Conservation (phyloP, 768 basidiomycete genomes). For the Mycena haematopus region DNA sequence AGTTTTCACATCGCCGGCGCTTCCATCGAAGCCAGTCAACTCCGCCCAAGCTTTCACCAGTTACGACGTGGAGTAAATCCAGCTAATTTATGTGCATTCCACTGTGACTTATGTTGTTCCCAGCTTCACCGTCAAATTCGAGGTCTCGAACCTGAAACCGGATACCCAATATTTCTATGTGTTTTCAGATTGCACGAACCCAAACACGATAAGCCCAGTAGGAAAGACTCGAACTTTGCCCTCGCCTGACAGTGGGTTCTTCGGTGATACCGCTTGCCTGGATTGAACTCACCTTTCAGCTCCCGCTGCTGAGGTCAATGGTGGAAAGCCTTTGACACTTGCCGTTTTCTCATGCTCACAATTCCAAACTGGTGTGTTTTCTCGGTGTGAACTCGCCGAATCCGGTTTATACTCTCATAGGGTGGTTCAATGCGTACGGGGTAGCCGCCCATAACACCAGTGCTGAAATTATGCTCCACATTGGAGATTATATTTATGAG, state of each 20-base stretch:
- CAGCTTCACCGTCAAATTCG: conserved; percentile 62
- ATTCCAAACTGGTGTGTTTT: conserved; percentile 50
- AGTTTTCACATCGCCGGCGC: conserved; percentile 44
- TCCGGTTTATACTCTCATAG: conserved; percentile 32
- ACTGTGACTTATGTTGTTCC: neutral
- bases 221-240: conserved; percentile 61
- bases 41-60: conserved; percentile 59
- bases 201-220: conserved; percentile 48
- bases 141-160: conserved; percentile 54
- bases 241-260: conserved; percentile 47
- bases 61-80: conserved; percentile 54
- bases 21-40: conserved; percentile 44
- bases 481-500: conserved; percentile 63
- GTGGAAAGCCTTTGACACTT: conserved; percentile 58
- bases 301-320: conserved; percentile 52
- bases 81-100: neutral
- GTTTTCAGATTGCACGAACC: conserved; percentile 61
- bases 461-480: conserved; percentile 60
- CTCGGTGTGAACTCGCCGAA: neutral
- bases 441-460: conserved; percentile 58
- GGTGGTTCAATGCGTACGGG: conserved; percentile 69
- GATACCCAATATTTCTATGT: conserved; percentile 63
- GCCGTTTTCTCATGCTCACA: conserved; percentile 67
- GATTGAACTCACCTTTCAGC: conserved; percentile 38
- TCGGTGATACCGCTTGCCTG: neutral